Conservation (phyloP, 2,329 filamentous ascomycete genomes). For the Pestalotiopsis sp. region DNA sequence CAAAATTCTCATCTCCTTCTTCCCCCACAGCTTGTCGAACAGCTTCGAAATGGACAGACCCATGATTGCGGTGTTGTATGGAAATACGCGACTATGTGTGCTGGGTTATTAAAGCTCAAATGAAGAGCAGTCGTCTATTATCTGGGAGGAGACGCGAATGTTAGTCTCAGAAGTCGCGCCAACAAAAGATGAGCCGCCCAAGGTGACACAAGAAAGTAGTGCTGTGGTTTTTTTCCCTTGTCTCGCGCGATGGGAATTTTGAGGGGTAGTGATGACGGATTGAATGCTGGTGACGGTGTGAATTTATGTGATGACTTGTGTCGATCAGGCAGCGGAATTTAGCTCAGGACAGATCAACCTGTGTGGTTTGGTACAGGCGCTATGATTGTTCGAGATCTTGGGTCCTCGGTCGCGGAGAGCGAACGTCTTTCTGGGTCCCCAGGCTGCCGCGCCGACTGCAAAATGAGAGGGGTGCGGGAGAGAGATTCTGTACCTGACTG, state of each 20-base stretch:
- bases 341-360: constrained; percentile 17
- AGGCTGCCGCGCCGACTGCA: constrained; percentile 15
- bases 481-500: constrained; percentile 12
- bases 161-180: not conserved
- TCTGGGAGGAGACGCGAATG: not conserved
- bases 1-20: constrained; percentile 99
- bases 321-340: constrained; percentile 6
- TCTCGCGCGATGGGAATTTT: not conserved
- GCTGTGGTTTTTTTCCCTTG: not conserved
- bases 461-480: not conserved
- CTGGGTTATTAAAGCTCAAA: constrained; percentile 19
- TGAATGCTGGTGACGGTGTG: not conserved
- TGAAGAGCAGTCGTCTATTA: constrained; percentile 9
- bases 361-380: constrained; percentile 11
- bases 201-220: not conserved
- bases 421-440: not conserved
- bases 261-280: constrained; percentile 4
- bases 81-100: constrained; percentile 34
- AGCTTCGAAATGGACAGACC: constrained; percentile 97
- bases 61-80: constrained; percentile 72
- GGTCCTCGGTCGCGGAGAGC: not conserved
- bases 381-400: constrained; percentile 14
- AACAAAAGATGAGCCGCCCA: not conserved
- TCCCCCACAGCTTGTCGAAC: constrained; percentile 95
- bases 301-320: constrained; percentile 2